These are phyloP conservation scores for Powellomyces hirtus DNA, from an alignment of 192 early-diverging fungal genomes.

Conservation along the genomic window DNA sequence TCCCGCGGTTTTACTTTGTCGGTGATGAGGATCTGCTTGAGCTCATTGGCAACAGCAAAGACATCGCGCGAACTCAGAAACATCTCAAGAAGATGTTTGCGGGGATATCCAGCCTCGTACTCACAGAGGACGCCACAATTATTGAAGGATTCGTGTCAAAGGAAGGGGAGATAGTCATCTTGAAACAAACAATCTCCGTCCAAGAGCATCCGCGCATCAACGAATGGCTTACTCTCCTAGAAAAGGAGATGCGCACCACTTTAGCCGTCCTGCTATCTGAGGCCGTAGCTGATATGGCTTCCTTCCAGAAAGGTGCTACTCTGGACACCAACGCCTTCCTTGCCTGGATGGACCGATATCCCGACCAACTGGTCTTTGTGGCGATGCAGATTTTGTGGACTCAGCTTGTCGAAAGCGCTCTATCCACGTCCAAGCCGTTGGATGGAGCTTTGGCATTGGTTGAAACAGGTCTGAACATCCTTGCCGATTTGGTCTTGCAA, in stretches of 20 bases:
- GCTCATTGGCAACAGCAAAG: constrained; percentile 98
- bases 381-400: constrained; percentile 92
- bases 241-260: constrained; percentile 90
- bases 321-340: constrained; percentile 62
- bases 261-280: constrained; percentile 75
- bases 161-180: constrained; percentile 86
- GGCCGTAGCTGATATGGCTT: constrained; percentile 66
- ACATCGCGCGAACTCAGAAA: constrained; percentile 92
- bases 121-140: constrained; percentile 68
- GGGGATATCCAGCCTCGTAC: constrained; percentile 80
- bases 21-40: constrained; percentile 99
- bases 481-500: constrained; percentile 90
- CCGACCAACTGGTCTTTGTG: constrained; percentile 92
- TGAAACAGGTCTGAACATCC: constrained; percentile 72
- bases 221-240: constrained; percentile 93
- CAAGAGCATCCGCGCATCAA: constrained; percentile 89
- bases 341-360: constrained; percentile 83
- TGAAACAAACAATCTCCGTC: constrained; percentile 76
- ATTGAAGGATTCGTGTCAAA: constrained; percentile 85
- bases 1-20: constrained; percentile 99
- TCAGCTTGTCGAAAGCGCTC: constrained; percentile 74
- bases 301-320: constrained; percentile 52
- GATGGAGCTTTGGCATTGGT: constrained; percentile 57
- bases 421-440: constrained; percentile 50
- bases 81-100: constrained; percentile 99